These are phyloP conservation scores for Avena eriantha DNA, from an alignment of 176 grass and related monocot species.

Conservation along the genomic window DNA sequence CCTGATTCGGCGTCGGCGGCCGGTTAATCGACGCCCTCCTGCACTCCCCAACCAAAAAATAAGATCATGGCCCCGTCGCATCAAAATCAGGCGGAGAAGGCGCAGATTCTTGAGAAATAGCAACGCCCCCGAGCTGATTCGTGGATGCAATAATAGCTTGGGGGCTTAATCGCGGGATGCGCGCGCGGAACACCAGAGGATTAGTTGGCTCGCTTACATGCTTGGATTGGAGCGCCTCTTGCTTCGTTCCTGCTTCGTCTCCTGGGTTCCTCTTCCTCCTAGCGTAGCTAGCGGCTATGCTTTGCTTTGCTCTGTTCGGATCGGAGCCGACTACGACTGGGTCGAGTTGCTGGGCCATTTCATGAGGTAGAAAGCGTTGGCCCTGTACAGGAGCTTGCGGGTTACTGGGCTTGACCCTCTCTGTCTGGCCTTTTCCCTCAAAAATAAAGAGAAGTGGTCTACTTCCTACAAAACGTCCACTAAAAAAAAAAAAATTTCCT, in stretches of 20 bases:
- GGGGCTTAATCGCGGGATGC: neutral
- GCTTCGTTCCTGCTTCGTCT: constrained; percentile 23
- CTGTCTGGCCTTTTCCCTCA: too few species aligned
- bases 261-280: neutral
- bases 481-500: too few species aligned
- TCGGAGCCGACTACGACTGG: neutral
- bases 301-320: neutral
- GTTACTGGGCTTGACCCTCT: neutral
- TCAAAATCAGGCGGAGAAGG: neutral
- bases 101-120: neutral
- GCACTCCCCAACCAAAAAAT: neutral
- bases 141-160: neutral
- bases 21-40: constrained; percentile 97
- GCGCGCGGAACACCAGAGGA: neutral
- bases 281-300: neutral
- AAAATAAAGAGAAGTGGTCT: too few species aligned
- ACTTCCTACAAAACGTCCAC: too few species aligned
- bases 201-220: constrained; percentile 51
- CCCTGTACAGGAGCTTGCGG: neutral
- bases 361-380: neutral
- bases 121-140: neutral
- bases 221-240: constrained; percentile 10
- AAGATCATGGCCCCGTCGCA: neutral
- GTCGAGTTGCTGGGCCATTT: neutral
- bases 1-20: constrained; percentile 78